Base-by-base conservation (phyloP, 148 eudicot genomes). In the Cornus suecica region DNA sequence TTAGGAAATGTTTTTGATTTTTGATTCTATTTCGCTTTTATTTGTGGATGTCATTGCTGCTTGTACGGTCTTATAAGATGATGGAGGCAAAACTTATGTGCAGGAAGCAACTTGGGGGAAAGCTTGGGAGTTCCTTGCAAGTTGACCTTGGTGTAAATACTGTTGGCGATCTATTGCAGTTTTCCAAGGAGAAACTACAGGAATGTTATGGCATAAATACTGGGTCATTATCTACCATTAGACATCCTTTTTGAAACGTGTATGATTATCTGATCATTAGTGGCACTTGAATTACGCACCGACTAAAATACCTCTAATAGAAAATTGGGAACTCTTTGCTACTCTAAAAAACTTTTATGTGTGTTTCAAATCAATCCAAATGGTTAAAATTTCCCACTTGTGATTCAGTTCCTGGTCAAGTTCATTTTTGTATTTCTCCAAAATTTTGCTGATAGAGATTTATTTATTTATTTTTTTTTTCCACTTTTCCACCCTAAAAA, bases 21-120 rank as follows among this genome's bases (percentile, higher is more conserved):
- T 37, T 37, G 9, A 37, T 4, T 58, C 25, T 22, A 14, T 58
- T n/a, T 20, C 20, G 22, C 23, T 58, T 58, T 22, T 58, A 58
- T 58, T 58, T 58, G 23, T 52, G 37, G 18, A 37, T 48, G 51
- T 32, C 42, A 6, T 27, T 68, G 58, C 51, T 69, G 29, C 56
- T 11, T 26, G 32, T 73, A 25, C 34, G 24, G 16, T 70, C 68
- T 65, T 56, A 37, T 23, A 72, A 71, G 20, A 25, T 60, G 26
- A 66, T 79, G 18, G 32, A 74, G 3, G 70, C 37, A 27, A 73
- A n/a, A 1, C 24, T 80, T 62, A 61, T 66, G 81, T 79, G 58
- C 85, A 94, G 98, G 98, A 94, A 94, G 77, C 98, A 94, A 74
- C 95, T 94, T 65, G 98, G 98, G 30, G 98, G 98, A 71, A 94